Evolutionary conservation across 2,329 filamentous ascomycete genomes (phyloP).

Genomic region (Neonectria ditissima): DNA sequence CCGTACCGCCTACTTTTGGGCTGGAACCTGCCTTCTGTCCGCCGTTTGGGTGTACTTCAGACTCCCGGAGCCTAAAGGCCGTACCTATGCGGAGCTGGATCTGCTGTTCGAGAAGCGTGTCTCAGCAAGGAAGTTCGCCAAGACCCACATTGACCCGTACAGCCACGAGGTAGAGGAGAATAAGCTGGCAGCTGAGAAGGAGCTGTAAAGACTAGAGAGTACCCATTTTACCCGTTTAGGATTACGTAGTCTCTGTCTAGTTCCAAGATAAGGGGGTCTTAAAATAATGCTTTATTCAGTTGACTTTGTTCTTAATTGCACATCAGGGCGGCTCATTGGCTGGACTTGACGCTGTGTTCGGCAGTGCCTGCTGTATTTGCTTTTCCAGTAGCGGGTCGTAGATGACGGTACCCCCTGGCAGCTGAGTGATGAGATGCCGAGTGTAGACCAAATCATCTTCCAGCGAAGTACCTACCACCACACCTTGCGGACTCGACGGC

Average conservation of each 20-base stretch:
- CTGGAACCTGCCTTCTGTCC: slow-evolving; percentile 60
- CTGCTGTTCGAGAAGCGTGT: slow-evolving; percentile 55
- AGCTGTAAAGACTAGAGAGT: slow-evolving; percentile 5
- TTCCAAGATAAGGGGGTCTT: not conserved
- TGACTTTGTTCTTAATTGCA: not conserved
- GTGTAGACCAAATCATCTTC: slow-evolving; percentile 55
- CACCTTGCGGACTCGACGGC: slow-evolving; percentile 42
- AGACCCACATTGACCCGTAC: slow-evolving; percentile 54
- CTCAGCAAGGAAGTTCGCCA: slow-evolving; percentile 55
- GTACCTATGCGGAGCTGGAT: slow-evolving; percentile 59
- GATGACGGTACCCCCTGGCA: slow-evolving; percentile 53
- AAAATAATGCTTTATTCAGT: not conserved
- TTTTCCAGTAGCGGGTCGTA: slow-evolving; percentile 56
- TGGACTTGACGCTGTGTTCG: slow-evolving; percentile 35
- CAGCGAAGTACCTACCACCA: slow-evolving; percentile 44
- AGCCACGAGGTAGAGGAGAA: slow-evolving; percentile 23
- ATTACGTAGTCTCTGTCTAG: not conserved
- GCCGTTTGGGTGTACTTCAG: slow-evolving; percentile 62
- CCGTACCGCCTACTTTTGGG: slow-evolving; percentile 61
- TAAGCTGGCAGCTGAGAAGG: slow-evolving; percentile 26
- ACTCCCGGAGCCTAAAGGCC: slow-evolving; percentile 65
- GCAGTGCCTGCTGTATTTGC: slow-evolving; percentile 53
- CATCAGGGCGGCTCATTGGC: slow-evolving; percentile 12
- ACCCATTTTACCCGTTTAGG: not conserved
- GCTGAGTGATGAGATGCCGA: slow-evolving; percentile 50